These are phyloP conservation scores for Cordyceps cicadae DNA, from an alignment of 2,329 filamentous ascomycete genomes.

Conservation along the genomic window DNA sequence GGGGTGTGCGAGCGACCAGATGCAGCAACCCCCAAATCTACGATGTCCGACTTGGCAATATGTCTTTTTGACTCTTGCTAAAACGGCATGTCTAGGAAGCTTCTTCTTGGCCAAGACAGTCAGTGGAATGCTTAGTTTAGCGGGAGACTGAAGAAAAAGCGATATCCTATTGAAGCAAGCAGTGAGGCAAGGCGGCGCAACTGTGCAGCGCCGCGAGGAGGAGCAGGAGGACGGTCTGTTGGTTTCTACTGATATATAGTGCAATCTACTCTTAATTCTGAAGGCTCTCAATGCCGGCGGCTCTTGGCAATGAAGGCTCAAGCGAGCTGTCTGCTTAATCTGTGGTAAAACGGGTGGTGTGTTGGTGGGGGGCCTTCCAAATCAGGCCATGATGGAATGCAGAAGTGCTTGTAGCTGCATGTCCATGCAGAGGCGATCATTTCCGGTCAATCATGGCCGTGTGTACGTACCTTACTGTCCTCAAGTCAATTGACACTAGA, in stretches of 20 bases:
- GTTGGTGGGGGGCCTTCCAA: not conserved
- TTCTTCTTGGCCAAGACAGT: not conserved
- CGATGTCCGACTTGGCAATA: not conserved
- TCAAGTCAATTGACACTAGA: too few species aligned
- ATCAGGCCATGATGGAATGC: too few species aligned
- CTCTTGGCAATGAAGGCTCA: not conserved
- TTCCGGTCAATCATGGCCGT: too few species aligned
- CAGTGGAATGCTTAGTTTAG: not conserved
- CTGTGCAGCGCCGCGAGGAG: not conserved
- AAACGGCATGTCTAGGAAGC: not conserved
- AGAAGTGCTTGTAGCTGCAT: not conserved
- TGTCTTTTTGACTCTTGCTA: not conserved
- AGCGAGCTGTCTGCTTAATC: not conserved
- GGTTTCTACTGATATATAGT: slow-evolving; percentile 6
- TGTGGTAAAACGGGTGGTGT: not conserved
- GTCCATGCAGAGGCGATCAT: too few species aligned
- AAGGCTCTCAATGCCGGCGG: not conserved
- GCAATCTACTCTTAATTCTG: slow-evolving; percentile 9
- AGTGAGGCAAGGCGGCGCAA: not conserved
- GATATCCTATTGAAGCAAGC: not conserved
- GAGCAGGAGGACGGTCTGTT: not conserved
- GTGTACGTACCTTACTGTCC: too few species aligned
- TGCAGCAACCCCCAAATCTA: not conserved
- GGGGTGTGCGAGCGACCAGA: not conserved
- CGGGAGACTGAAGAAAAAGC: not conserved